phyloP scores from a whole-genome alignment of 306 rosid species.

The Vigna nakashimae region DNA sequence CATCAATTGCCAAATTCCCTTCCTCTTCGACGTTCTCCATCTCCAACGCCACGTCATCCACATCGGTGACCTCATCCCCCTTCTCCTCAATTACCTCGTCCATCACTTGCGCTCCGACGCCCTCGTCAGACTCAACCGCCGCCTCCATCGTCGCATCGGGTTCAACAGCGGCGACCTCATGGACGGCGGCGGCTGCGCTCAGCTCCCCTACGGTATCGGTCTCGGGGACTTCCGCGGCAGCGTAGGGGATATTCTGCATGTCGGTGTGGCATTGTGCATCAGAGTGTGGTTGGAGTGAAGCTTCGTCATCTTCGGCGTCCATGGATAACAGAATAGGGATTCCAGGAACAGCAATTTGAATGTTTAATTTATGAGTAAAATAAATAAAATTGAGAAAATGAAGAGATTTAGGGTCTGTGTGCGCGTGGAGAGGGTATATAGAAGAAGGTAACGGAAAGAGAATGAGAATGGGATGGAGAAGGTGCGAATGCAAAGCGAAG shows the following conservation, averaged over 20 bases:
- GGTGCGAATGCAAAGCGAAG: constrained; percentile 22
- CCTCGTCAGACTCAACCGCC: constrained; percentile 16
- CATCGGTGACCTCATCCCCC: constrained; percentile 23
- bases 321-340: constrained; percentile 37
- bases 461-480: neutral
- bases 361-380: neutral
- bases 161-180: neutral
- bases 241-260: constrained; percentile 2
- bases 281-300: constrained; percentile 42
- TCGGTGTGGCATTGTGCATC: constrained; percentile 48
- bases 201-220: neutral
- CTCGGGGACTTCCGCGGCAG: neutral
- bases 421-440: no score
- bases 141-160: constrained; percentile 1
- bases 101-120: constrained; percentile 16
- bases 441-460: neutral
- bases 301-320: constrained; percentile 70
- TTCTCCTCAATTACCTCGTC: constrained; percentile 16
- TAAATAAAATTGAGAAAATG: neutral
- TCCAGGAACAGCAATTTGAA: constrained; percentile 33
- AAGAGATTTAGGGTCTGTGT: neutral
- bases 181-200: neutral
- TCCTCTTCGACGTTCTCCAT: constrained; percentile 24
- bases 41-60: constrained; percentile 34
- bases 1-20: constrained; percentile 8